phyloP scores from a whole-genome alignment of 208 protist genomes.

The Wallacemonas rigidus region DNA sequence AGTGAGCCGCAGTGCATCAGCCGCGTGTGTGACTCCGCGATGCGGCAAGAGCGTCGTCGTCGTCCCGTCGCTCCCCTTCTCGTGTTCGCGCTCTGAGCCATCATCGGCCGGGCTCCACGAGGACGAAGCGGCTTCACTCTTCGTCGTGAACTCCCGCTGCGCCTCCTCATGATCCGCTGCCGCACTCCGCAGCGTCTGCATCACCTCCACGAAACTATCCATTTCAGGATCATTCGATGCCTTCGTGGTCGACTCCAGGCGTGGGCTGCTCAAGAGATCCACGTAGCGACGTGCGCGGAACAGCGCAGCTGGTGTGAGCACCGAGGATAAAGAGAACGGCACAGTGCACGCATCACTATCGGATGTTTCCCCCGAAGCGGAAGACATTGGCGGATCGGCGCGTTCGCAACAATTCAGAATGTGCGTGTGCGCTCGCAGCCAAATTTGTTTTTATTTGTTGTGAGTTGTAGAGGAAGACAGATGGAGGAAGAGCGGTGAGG shows the following conservation, averaged over 20 bases:
- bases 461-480: too few relatives aligned
- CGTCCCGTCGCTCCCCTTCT: too few relatives aligned
- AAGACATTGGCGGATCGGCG: too few relatives aligned
- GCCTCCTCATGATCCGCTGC: neutral
- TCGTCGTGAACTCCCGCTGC: neutral
- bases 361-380: neutral
- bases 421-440: too few relatives aligned
- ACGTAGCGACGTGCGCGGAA: constrained; percentile 39
- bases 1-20: too few relatives aligned
- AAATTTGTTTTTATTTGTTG: too few relatives aligned
- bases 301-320: constrained; percentile 32
- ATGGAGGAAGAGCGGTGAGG: too few relatives aligned
- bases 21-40: too few relatives aligned
- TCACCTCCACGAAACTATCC: constrained; percentile 18
- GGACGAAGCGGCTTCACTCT: neutral
- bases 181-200: constrained; percentile 18
- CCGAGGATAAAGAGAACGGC: constrained; percentile 1
- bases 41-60: too few relatives aligned
- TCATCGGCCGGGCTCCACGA: neutral
- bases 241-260: neutral
- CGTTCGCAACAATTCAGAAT: too few relatives aligned
- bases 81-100: neutral
- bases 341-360: neutral
- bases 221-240: neutral
- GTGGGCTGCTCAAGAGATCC: constrained; percentile 32